Evolutionary conservation across 1,139 yeast genomes (phyloP), one percentile per base, ranked within the genome.

Genomic region (Yamadazyma mexicana): DNA sequence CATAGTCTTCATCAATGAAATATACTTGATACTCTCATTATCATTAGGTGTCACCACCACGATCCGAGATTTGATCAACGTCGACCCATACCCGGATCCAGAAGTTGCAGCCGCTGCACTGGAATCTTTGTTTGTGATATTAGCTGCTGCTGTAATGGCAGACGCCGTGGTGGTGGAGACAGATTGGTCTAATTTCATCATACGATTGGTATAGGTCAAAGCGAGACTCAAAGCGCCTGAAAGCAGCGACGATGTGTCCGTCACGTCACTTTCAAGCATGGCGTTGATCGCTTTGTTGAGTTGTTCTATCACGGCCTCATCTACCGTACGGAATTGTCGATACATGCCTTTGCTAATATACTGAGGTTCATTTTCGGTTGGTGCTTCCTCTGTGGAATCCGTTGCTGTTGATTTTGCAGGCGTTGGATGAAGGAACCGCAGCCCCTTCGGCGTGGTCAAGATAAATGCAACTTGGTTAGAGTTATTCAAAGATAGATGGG

Each of bases 1-100:
- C 32, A 92, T 91, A 49, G 94, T 77, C 61, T 94, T 94, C 98
- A 94, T 94, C 35, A 89, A 82, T 4, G 98, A 87, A 31, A 92
- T 87, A 60, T 94, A 94, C 44, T 87, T 87, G 39, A 88, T 69
- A 16, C 88, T 81, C 41, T 82, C 81, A 50, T 88, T 94, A 47
- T 83, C 89, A 46, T 84, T 81, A 15, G 86, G 83, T 40, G 87
- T 83, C 2, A 92, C 71, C 5, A 89, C 77, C 47, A 94, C 61
- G 9, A 92, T 73, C 38, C 97, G 66, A 0, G 96, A 79, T 48
- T 82, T 82, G 61, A 86, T 66, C 2, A 79, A 50, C 3, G 68
- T 53, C 3, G 58, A 39, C 16, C 62, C 54, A 22, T 56, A 54
- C 20, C 58, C 47, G 3, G 50, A 37, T 3, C 49, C 48, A 2